Evolutionary conservation across 1,139 yeast species (phyloP), one percentile per base, ranked within the genome.

Genomic region (Kodamaea derodonti): DNA sequence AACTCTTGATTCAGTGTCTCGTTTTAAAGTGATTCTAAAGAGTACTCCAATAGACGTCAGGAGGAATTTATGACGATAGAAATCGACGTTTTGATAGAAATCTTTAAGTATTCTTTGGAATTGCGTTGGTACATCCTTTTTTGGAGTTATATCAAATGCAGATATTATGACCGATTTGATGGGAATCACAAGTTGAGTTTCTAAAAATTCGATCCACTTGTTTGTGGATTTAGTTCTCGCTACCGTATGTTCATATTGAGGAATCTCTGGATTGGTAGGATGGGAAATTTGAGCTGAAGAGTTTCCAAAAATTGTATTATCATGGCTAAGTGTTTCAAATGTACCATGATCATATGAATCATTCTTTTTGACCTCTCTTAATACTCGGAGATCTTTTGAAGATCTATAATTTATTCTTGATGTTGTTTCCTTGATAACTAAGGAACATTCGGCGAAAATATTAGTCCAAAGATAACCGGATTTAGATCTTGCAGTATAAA

Each of bases 1-100:
- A 1, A 80, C 67, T 30, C 87, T 58, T 14, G 75, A 69, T 41
- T 78, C 78, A 0, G 85, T 74, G 45, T 80, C 84, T 45, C 79
- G 62, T 32, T 62, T 61, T 15, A 75, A 49, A 0, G 78, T 67
- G 6, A 62, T 59, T 40, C 79, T 58, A 51, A 78, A 73, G 10
- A 74, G 58, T 5, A 63, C 40, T 2, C 81, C 82, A 14, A 69
- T 34, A 4, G 56, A 57, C 0, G 52, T 38, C n/a, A 46, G 40
- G 18, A 46, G 41, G 18, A 49, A 39, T 25, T 35, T 38, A 3
- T 37, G 34, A 20, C 34, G 27, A 28, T 39, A 45, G n/a, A 18
- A 20, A 5, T 34, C 32, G 12, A 23, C 16, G 10, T 17, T 14
- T 18, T 24, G 30, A 7, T 22, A 22, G n/a, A 34, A 4, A 7